Conservation (phyloP, 2,329 filamentous ascomycete species). For the Apiospora hydei region DNA sequence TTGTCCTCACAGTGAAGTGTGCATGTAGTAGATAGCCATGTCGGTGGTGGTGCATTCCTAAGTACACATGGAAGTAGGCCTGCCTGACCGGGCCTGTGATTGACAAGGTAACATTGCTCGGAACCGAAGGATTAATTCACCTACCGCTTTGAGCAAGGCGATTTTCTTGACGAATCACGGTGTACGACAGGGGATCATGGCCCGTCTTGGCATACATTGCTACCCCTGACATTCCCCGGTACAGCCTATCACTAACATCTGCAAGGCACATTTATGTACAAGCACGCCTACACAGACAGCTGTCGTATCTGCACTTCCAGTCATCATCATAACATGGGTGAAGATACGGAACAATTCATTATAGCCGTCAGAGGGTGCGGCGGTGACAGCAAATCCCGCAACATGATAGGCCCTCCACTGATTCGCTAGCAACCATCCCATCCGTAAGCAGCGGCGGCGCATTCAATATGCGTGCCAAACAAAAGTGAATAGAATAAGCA, state of each 20-base stretch:
- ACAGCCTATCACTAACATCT: neutral
- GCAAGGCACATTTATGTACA: neutral
- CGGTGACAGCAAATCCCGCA: neutral
- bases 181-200: neutral
- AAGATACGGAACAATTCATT: neutral
- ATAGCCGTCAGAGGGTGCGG: neutral
- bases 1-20: neutral
- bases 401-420: neutral
- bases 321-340: neutral
- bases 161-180: neutral
- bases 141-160: neutral
- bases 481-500: neutral
- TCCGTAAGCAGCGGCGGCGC: neutral
- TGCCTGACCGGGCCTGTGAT: neutral
- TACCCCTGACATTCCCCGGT: neutral
- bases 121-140: neutral
- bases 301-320: neutral
- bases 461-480: neutral
- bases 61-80: neutral
- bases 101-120: neutral
- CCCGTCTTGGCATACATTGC: slow-evolving; percentile 3
- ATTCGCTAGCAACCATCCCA: neutral
- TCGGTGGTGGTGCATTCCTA: neutral
- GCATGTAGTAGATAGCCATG: neutral
- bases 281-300: neutral